These are phyloP conservation scores for Colletotrichum coccodes DNA, from an alignment of 2,329 filamentous ascomycete species.

Conservation along the genomic window DNA sequence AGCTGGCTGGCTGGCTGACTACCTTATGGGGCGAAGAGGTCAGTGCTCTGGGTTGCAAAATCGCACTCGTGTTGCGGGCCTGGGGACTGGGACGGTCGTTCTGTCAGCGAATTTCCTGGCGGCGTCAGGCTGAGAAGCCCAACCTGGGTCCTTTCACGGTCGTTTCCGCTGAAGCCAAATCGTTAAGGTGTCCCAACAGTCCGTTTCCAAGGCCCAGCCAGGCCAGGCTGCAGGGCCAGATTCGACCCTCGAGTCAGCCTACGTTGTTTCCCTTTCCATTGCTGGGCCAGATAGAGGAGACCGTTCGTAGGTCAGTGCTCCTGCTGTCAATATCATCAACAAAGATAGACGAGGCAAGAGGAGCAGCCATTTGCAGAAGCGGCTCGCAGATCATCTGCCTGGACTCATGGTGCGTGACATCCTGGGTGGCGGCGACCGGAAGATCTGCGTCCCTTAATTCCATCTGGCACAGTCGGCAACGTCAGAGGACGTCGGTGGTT, in stretches of 20 bases:
- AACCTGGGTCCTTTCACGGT: not conserved
- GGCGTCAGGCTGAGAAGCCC: not conserved
- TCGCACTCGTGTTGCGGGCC: not conserved
- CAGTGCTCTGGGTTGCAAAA: slow-evolving; percentile 9
- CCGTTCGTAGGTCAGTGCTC: not conserved
- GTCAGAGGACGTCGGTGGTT: slow-evolving; percentile 10
- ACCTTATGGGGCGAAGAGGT: not conserved
- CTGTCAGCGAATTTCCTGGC: not conserved
- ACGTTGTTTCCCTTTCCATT: not conserved
- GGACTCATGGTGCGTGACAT: slow-evolving; percentile 6
- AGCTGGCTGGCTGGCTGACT: not conserved
- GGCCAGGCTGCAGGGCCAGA: not conserved
- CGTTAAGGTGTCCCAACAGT: not conserved
- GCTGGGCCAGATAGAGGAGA: not conserved
- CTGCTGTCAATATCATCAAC: slow-evolving; percentile 13
- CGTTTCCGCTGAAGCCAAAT: slow-evolving; percentile 8
- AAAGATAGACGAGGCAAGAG: not conserved
- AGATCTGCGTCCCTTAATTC: not conserved
- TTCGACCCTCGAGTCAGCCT: not conserved
- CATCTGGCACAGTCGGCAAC: slow-evolving; percentile 4
- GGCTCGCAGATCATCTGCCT: slow-evolving; percentile 19
- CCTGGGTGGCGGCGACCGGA: slow-evolving; percentile 7
- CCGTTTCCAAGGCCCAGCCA: not conserved
- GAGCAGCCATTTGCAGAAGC: not conserved
- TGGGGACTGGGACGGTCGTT: not conserved